Base-by-base conservation (phyloP, 257 asterid genomes). In the Solanum boliviense region DNA sequence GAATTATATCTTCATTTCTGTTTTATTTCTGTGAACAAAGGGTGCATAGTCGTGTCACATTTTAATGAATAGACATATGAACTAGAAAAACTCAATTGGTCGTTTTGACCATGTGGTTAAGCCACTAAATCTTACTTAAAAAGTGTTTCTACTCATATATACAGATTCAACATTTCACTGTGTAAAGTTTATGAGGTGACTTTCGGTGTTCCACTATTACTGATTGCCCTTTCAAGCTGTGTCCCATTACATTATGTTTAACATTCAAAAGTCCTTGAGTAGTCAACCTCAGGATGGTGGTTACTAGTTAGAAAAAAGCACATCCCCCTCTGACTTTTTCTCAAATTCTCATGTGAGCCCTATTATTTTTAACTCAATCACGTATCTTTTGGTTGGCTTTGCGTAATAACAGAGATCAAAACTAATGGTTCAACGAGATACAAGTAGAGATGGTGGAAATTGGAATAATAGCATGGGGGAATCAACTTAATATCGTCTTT, bases 161-260 rank as follows among this genome's bases (percentile, higher is more conserved):
- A 41, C 16, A 82, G 70, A 81, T 82, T 48, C 70, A 81, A 82
- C 31, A 31, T 46, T 29, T 18, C 25, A 82, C 70, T 82, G 86
- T 82, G 23, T 82, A 82, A 82, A 48, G 70, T 82, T 52, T 21
- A 11, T 81, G 87, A 82, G 91, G 31, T 86, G 38, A 34, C 91
- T 87, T 89, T 89, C 91, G 91, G 91, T 87, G 89, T 89, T 46
- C 72, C 89, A 89, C 89, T 84, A 86, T 74, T 9, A 58, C 9
- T 58, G 84, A 73, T 73, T 82, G 70, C 85, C 41, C 70, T 82
- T 82, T 82, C n/a, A 31, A 60, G 35, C 65, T 58, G 85, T 82
- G 86, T 48, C 86, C 86, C 86, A 82, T 48, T 9, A 82, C 68
- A 82, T 82, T 46, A 29, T 46, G 31, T 35, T 58, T 76, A n/a